Conservation (phyloP, 192 early-diverging fungal genomes). For the Gigaspora rosea region DNA sequence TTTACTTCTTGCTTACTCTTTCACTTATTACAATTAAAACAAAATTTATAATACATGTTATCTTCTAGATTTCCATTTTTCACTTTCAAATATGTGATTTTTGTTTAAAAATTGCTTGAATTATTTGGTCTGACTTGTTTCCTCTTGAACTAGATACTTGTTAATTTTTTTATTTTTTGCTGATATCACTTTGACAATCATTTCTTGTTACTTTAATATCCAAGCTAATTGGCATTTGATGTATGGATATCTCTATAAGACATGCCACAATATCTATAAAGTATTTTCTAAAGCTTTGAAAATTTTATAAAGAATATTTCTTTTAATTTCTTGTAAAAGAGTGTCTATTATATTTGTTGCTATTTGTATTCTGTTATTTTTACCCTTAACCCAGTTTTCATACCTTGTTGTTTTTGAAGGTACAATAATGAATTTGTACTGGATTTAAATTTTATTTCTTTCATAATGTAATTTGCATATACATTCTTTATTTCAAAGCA, state of each 20-base stretch:
- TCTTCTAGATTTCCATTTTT: no score
- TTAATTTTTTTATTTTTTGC: slow-evolving; percentile 8
- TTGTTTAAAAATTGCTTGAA: neutral
- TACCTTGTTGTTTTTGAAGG: slow-evolving; percentile 4
- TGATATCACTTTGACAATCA: slow-evolving; percentile 7
- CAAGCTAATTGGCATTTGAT: slow-evolving; percentile 2
- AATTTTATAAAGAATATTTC: slow-evolving; percentile 13
- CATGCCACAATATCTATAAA: slow-evolving; percentile 5
- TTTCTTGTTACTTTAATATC: slow-evolving; percentile 13
- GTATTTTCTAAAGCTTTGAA: slow-evolving; percentile 12
- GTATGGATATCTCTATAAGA: neutral
- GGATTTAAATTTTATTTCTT: no score
- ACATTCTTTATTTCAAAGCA: no score
- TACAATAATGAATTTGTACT: slow-evolving; percentile 25
- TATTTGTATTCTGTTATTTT: slow-evolving; percentile 10
- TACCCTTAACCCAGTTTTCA: slow-evolving; percentile 3
- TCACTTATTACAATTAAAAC: no score
- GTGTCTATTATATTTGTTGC: slow-evolving; percentile 12
- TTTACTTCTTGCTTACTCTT: no score
- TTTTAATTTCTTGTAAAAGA: slow-evolving; percentile 29
- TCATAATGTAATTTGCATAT: no score
- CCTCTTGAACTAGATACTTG: slow-evolving; percentile 12
- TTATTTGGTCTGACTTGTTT: slow-evolving; percentile 14
- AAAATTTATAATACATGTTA: no score
- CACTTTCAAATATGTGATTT: slow-evolving; percentile 9